These are phyloP conservation scores for Corymbia maculata DNA, from an alignment of 345 rosid species.

Conservation along the genomic window DNA sequence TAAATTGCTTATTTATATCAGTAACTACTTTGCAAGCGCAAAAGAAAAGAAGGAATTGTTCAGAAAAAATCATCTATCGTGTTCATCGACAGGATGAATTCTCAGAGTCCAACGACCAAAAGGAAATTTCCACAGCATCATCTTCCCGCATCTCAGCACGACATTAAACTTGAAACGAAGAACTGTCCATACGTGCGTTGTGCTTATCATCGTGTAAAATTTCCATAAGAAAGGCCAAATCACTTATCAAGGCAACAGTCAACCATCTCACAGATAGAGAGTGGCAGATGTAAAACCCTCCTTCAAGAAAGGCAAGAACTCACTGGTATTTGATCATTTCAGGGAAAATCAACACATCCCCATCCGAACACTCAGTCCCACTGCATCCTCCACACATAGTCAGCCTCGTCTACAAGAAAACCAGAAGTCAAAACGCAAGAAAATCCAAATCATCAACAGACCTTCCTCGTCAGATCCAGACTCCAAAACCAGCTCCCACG, in stretches of 20 bases:
- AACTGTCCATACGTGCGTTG: background rate
- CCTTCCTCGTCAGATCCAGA: background rate
- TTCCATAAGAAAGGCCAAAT: background rate
- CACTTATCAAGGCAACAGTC: background rate
- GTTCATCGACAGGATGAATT: background rate
- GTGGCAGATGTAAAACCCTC: background rate
- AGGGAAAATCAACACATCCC: constrained; percentile 91
- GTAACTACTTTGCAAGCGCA: background rate
- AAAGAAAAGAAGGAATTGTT: background rate
- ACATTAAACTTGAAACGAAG: background rate
- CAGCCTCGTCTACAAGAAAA: constrained; percentile 35
- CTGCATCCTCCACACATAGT: constrained; percentile 67
- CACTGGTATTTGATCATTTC: constrained; percentile 90
- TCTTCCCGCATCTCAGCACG: background rate
- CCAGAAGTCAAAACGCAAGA: background rate
- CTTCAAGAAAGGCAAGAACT: constrained; percentile 4
- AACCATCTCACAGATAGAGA: background rate
- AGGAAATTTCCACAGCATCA: background rate
- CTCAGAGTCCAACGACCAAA: background rate
- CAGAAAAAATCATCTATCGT: background rate
- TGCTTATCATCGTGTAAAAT: background rate
- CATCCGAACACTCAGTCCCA: constrained; percentile 33
- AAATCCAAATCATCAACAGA: background rate
- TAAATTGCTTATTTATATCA: background rate
- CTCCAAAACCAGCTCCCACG: background rate